Percentiles rank a stretch among this genome's conserved stretches.
phyloP scores from a whole-genome alignment of 208 protist genomes.

The Leishmania lainsoni region DNA sequence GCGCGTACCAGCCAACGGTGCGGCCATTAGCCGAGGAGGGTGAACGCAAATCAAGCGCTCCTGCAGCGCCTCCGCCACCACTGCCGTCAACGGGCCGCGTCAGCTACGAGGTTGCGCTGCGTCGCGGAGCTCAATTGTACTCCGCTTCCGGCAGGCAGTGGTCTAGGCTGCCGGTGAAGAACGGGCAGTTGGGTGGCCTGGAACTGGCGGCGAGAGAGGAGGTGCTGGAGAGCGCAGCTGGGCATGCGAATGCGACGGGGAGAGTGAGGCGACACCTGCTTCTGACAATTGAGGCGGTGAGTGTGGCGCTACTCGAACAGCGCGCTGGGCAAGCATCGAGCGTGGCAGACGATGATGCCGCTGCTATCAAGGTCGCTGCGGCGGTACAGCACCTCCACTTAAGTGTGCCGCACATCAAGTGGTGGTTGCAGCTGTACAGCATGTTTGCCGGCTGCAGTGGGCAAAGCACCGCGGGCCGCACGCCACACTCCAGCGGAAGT shows the following conservation, averaged over 20 bases:
- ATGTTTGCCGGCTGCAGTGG: background rate
- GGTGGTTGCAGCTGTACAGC: conserved; percentile 22
- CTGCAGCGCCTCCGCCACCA: background rate
- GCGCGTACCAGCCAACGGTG: background rate
- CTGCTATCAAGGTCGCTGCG: conserved; percentile 5
- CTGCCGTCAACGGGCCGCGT: background rate
- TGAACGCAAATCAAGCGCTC: background rate
- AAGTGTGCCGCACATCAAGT: conserved; percentile 26
- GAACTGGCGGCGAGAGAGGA: conserved; percentile 17
- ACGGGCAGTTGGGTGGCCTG: conserved; percentile 18
- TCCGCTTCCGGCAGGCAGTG: conserved; percentile 22
- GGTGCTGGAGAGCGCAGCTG: background rate
- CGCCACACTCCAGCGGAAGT: background rate
- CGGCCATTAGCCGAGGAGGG: background rate
- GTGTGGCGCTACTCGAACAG: conserved; percentile 5
- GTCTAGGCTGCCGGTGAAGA: conserved; percentile 22
- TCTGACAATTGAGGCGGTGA: conserved; percentile 14
- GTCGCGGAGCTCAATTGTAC: conserved; percentile 27
- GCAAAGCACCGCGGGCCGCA: background rate
- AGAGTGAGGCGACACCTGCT: conserved; percentile 1
- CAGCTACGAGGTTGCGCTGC: conserved; percentile 21
- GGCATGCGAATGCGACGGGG: no score
- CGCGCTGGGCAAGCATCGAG: background rate
- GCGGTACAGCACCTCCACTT: conserved; percentile 13
- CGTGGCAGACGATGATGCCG: background rate